Evolutionary conservation across 1,284 basidiomycete genomes (phyloP), one percentile per base, ranked within the genome.

Genomic region (Exsudoporus floridanus): DNA sequence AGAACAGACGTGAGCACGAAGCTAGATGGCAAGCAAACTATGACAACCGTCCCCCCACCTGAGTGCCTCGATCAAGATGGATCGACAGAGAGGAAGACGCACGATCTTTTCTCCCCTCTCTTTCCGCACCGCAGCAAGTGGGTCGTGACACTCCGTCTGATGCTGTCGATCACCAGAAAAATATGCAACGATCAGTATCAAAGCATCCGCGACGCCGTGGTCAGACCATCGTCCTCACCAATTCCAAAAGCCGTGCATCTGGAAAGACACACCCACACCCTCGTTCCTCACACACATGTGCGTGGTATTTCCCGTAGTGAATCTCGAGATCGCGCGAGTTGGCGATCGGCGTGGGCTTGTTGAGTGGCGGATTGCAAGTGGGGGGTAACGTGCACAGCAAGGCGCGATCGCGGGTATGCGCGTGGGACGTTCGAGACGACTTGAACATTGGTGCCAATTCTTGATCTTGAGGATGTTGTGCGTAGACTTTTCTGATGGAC

Each of bases 21-120:
- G 76, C 70, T 37, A 91, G 71, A 67, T 90, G 86, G 62, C 93
- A 96, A 44, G 84, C 83, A 65, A 94, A 95, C 93, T 95, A 65
- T 21, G 4, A 31, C 19, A 12, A 38, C 34, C 27, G 6, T 28
- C 13, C 34, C 19, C 19, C 39, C 7, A 31, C 34, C 42, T 48
- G 30, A 60, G 51, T 40, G 21, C 19, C 35, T 36, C 13, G 19
- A 31, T 46, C 3, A 19, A 35, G 25, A 44, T 7, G 8, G 51
- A 52, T 51, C 23, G 19, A 49, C 40, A 25, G 45, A 35, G 30
- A 50, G 43, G 39, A 41, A 33, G 53, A 80, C 90, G 52, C 62
- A 93, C 93, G 46, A 90, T 94, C 72, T 89, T 92, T 66, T 94
- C 88, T n/a, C 92, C 92, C 46, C 87, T 78, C 28, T 92, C 88